Evolutionary conservation across 1,284 basidiomycete species (phyloP).

Genomic region (Heterobasidion parviporum): DNA sequence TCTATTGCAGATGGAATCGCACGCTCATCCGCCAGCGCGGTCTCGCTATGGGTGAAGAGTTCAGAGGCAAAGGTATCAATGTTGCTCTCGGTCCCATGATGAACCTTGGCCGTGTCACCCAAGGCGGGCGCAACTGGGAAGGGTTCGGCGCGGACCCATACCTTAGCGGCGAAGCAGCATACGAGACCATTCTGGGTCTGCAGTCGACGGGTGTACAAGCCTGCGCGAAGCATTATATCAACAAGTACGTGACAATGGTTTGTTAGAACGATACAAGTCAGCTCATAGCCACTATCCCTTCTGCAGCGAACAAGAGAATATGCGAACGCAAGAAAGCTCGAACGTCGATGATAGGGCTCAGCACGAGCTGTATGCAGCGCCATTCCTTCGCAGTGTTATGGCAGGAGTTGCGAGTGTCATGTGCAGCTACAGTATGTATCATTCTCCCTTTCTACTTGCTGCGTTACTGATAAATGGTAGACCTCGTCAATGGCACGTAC

Average conservation of each 20-base stretch:
- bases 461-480: background rate
- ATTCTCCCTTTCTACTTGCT: background rate
- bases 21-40: constrained; percentile 66
- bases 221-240: constrained; percentile 72
- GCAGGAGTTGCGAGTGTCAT: constrained; percentile 73
- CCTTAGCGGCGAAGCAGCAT: constrained; percentile 63
- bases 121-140: constrained; percentile 80
- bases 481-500: constrained; percentile 64
- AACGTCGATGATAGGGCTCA: constrained; percentile 74
- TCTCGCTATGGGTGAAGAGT: constrained; percentile 70
- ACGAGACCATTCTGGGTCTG: constrained; percentile 69
- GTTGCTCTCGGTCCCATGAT: constrained; percentile 59
- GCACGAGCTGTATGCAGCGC: constrained; percentile 67
- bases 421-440: constrained; percentile 54
- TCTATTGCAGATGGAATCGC: constrained; percentile 42
- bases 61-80: constrained; percentile 75
- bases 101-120: constrained; percentile 62
- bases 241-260: constrained; percentile 41
- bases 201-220: constrained; percentile 69
- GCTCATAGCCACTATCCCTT: background rate
- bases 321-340: constrained; percentile 43
- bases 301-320: constrained; percentile 61
- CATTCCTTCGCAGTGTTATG: constrained; percentile 69
- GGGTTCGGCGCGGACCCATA: constrained; percentile 78
- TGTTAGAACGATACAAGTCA: background rate